Evolutionary conservation across 805 yeast species (phyloP), one percentile per base, ranked within the genome.

Genomic region (Ogataea parapolymorpha): DNA sequence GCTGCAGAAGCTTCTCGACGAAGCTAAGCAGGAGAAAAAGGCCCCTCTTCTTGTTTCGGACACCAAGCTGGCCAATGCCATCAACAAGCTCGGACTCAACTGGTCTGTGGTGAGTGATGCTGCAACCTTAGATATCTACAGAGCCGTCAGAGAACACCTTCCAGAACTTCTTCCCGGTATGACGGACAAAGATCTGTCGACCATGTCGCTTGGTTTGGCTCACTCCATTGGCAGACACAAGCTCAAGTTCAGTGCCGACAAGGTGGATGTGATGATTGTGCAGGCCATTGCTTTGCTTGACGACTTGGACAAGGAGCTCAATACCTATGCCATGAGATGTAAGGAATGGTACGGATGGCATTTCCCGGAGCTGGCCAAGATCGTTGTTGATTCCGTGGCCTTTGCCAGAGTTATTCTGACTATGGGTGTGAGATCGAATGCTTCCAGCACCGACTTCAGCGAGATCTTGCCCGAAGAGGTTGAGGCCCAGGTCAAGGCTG

Each of bases 281-380:
- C 99, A 93, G 74, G 99, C 99, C 44, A 93, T 93, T 69, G 96
- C 98, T 15, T 74, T 93, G 53, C 77, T 93, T 61, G 99, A 93
- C 60, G 97, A 93, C 62, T 77, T 93, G 58, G 99, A 93, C 73
- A 93, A 93, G 72, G 99, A 93, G 68, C 78, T 93, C 58, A 93
- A 93, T 73, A 93, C 97, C 39, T 93, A 91, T 59, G 96, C 98
- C 54, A 93, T 93, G 99, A 82, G 99, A 74, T 80, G 91, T 71
- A 93, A 91, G 73, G 99, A 93, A 72, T 93, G 99, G 99, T 93
- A 93, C 71, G 99, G 99, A 53, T 93, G 99, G 99, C 99, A 93
- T 70, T 93, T 93, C 82, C 99, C 99, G 28, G 99, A 93, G 70
- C 80, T 93, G 80, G 96, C 97, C 59, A 93, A 93, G 77, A 88